Base-by-base conservation (phyloP, 2,329 filamentous ascomycete genomes). In the Fusarium metavorans region DNA sequence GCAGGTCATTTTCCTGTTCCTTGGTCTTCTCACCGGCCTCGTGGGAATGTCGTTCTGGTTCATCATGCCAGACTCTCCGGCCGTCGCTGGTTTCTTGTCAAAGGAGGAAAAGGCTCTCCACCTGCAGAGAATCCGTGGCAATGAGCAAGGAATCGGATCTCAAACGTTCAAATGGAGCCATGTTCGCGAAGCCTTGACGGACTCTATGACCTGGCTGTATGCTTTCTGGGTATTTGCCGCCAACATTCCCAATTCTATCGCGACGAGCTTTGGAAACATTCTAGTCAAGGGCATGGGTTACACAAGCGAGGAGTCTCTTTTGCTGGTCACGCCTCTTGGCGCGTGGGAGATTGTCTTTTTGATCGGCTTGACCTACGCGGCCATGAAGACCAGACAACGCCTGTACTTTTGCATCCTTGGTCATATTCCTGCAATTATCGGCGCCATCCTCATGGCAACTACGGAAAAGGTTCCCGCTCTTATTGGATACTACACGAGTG, bases 221-320 rank as follows among this genome's bases (percentile, higher is more conserved):
- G 71, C 71, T 2, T 76, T 76, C 34, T 76, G 73, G 73, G 60
- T 74, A 1, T 76, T 76, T 57, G 74, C 74, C 3, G 74, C 73
- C 7, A 76, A 76, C 16, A 74, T 76, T 1, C 74, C 74, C 3
- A 76, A 73, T 34, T 68, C 68, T 0, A 72, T 74, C 16, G 73
- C 71, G 0, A 76, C 73, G 1, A 74, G 70, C 35, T 74, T 74
- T 27, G 70, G 70, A 14, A 74, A 73, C 23, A 70, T 72, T n/a
- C 14, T 74, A 8, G 70, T 74, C 39, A 72, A 64, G 34, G 70
- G 70, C 0, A 72, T 74, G 70, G 72, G 72, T 4, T 74, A 74
- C 35, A 66, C 70, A 0, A 63, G 45, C 2, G 37, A 72, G 5
- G 64, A 72, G 35, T 74, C 72, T 3, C 52, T 74, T 13, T 32